Evolutionary conservation across 2,329 filamentous ascomycete species (phyloP).

Genomic region (Diaporthe citriasiana): DNA sequence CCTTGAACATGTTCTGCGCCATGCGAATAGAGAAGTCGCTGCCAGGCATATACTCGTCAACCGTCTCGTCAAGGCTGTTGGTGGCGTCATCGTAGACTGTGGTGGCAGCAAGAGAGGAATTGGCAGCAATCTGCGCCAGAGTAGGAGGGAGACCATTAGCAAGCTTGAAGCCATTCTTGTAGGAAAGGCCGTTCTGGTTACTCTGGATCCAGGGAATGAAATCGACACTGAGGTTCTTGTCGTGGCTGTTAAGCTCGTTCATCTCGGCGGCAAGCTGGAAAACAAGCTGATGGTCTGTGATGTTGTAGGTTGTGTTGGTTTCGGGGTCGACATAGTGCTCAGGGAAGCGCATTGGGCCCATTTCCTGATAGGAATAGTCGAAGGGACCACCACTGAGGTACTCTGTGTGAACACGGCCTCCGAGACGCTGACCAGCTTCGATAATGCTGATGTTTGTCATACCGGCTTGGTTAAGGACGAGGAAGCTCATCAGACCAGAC

Average conservation of each 20-base stretch:
- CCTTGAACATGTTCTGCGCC: conserved; percentile 60
- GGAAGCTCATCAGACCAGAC: conserved; percentile 72
- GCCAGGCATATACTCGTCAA: conserved; percentile 54
- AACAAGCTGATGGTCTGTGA: conserved; percentile 74
- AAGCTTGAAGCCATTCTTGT: conserved; percentile 62
- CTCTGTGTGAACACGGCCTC: conserved; percentile 74
- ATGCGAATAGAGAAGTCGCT: conserved; percentile 54
- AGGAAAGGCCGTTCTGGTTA: conserved; percentile 66
- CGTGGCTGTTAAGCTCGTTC: conserved; percentile 70
- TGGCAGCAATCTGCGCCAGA: conserved; percentile 59
- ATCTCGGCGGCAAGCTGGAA: conserved; percentile 73
- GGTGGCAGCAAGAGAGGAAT: conserved; percentile 55
- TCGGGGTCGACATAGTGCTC: conserved; percentile 58
- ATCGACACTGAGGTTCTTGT: conserved; percentile 63
- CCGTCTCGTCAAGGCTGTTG: conserved; percentile 53
- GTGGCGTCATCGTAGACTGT: conserved; percentile 45
- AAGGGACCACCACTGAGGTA: conserved; percentile 72
- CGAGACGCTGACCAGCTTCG: conserved; percentile 72
- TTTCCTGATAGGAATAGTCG: conserved; percentile 74
- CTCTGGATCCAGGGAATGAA: conserved; percentile 75
- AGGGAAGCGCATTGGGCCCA: conserved; percentile 78
- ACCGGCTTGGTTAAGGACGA: conserved; percentile 65
- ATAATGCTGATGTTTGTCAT: conserved; percentile 73
- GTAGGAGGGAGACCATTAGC: conserved; percentile 68
- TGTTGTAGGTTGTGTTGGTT: conserved; percentile 67